Conservation (phyloP, 352 stramenopile genomes). For the Pythium aphanidermatum region DNA sequence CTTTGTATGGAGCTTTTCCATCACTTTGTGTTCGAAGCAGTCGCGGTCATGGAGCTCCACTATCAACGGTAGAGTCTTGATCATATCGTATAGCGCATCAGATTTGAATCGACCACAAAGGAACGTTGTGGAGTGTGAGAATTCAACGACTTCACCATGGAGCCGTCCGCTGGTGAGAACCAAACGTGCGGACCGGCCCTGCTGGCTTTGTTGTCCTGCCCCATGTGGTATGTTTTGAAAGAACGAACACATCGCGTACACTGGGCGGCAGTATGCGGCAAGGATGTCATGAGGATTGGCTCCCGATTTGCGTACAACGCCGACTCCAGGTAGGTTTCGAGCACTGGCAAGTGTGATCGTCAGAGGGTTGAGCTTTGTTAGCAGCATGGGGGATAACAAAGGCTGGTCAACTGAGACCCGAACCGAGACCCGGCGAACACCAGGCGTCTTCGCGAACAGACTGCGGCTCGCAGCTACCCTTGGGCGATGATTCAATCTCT, state of each 20-base stretch:
- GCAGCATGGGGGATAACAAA: constrained; percentile 31
- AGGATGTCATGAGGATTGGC: constrained; percentile 31
- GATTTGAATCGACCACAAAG: constrained; percentile 36
- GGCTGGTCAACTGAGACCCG: constrained; percentile 43
- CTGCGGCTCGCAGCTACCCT: constrained; percentile 12
- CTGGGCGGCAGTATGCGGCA: constrained; percentile 38
- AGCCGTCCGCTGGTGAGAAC: constrained; percentile 2
- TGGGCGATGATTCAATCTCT: neutral
- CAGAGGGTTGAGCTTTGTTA: constrained; percentile 56
- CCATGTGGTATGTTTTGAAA: constrained; percentile 38
- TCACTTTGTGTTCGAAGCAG: constrained; percentile 25
- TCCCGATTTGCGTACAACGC: constrained; percentile 10
- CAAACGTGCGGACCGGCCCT: constrained; percentile 12
- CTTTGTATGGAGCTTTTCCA: constrained; percentile 40
- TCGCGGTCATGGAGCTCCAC: constrained; percentile 75
- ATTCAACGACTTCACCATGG: constrained; percentile 20
- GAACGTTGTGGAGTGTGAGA: constrained; percentile 50
- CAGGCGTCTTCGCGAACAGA: constrained; percentile 23
- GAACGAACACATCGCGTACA: constrained; percentile 50
- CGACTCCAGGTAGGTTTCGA: constrained; percentile 44
- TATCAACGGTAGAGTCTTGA: constrained; percentile 29
- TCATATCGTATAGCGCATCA: constrained; percentile 36
- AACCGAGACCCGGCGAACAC: constrained; percentile 44
- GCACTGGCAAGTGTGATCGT: constrained; percentile 43
- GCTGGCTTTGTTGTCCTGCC: too few species aligned